These are phyloP conservation scores for Cytospora piceae DNA, from an alignment of 2,329 filamentous ascomycete genomes.

Conservation along the genomic window DNA sequence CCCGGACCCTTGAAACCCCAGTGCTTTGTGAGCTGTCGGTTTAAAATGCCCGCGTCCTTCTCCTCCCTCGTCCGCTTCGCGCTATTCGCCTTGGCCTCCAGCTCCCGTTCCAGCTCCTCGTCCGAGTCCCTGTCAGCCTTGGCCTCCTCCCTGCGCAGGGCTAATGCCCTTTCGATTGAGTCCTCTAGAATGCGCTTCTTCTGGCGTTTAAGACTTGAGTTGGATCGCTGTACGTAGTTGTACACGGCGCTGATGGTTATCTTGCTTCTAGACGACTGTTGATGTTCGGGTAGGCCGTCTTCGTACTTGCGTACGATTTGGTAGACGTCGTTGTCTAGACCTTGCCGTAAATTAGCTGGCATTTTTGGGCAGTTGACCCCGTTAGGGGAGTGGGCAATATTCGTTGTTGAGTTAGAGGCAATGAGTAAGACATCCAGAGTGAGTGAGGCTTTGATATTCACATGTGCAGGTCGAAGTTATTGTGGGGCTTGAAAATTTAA, in stretches of 20 bases:
- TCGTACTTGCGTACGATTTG: constrained; percentile 78
- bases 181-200: constrained; percentile 84
- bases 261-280: constrained; percentile 33
- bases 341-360: constrained; percentile 50
- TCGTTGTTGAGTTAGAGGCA: not conserved
- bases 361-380: constrained; percentile 12
- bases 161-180: constrained; percentile 80
- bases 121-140: constrained; percentile 57
- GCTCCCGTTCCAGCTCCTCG: constrained; percentile 46
- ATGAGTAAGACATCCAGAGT: not conserved
- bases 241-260: constrained; percentile 69
- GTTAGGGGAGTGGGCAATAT: not conserved
- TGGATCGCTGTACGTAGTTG: constrained; percentile 79
- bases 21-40: constrained; percentile 47
- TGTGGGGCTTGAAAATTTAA: constrained; percentile 23
- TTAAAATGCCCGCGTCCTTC: constrained; percentile 41
- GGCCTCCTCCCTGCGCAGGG: constrained; percentile 69
- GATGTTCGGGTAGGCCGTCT: constrained; percentile 52
- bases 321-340: constrained; percentile 74
- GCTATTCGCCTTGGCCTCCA: constrained; percentile 35
- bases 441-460: constrained; percentile 4
- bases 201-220: constrained; percentile 81
- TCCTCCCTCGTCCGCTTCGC: constrained; percentile 32
- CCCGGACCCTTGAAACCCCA: constrained; percentile 41
- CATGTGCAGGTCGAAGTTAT: constrained; percentile 1